phyloP scores from a whole-genome alignment of 116 monocot species.

The Dioscorea cayenensis region DNA sequence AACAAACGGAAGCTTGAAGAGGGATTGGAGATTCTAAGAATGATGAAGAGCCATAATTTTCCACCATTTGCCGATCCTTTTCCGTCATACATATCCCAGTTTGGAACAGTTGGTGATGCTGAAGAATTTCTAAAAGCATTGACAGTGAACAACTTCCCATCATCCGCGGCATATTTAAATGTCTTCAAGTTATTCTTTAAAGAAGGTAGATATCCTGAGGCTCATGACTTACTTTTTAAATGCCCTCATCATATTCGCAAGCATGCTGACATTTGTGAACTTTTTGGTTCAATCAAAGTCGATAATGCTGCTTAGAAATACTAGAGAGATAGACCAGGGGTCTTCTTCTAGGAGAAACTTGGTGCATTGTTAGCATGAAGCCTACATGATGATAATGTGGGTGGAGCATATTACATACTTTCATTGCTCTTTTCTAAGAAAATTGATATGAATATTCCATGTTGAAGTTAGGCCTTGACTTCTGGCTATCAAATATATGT shows the following conservation, averaged over 20 bases:
- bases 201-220: slow-evolving; percentile 77
- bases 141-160: slow-evolving; percentile 50
- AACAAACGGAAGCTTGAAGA: slow-evolving; percentile 54
- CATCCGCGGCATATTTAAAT: slow-evolving; percentile 49
- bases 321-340: not conserved
- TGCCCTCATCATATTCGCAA: slow-evolving; percentile 88
- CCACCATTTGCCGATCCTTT: slow-evolving; percentile 82
- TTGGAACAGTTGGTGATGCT: slow-evolving; percentile 76
- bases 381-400: too few relatives aligned
- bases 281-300: slow-evolving; percentile 62
- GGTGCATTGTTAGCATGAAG: too few relatives aligned
- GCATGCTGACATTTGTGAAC: slow-evolving; percentile 47
- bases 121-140: slow-evolving; percentile 51
- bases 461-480: too few relatives aligned
- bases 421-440: too few relatives aligned
- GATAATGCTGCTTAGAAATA: slow-evolving; percentile 14
- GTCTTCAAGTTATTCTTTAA: slow-evolving; percentile 74
- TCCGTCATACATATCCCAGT: slow-evolving; percentile 55
- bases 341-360: too few relatives aligned
- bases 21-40: slow-evolving; percentile 50
- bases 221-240: slow-evolving; percentile 76
- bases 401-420: too few relatives aligned
- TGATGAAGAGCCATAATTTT: slow-evolving; percentile 68
- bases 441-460: too few relatives aligned
- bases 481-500: too few relatives aligned